These are phyloP conservation scores for Vachellia collinsii DNA, from an alignment of 306 rosid genomes.

Conservation along the genomic window DNA sequence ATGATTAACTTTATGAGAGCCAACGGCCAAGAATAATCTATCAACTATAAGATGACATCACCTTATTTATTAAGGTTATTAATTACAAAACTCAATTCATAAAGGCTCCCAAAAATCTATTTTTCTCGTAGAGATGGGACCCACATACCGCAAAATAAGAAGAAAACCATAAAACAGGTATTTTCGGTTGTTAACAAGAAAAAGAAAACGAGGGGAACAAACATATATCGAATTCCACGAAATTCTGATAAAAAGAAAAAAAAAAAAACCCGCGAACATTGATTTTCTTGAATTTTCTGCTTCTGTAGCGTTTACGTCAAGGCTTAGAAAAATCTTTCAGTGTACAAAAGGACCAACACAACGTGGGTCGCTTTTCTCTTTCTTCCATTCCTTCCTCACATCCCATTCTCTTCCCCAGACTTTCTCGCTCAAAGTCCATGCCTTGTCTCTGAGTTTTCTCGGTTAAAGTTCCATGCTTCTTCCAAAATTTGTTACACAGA, in stretches of 20 bases:
- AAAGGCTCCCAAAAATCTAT: neutral
- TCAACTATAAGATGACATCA: neutral
- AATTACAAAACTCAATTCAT: neutral
- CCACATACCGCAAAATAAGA: neutral
- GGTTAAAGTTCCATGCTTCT: conserved; percentile 40
- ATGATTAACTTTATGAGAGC: conserved; percentile 7
- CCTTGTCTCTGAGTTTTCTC: conserved; percentile 35
- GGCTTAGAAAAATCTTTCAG: conserved; percentile 43
- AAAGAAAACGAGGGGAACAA: neutral
- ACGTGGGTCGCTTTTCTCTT: conserved; percentile 34
- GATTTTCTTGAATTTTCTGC: neutral
- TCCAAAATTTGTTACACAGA: conserved; percentile 42
- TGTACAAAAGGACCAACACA: conserved; percentile 38
- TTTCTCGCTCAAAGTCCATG: conserved; percentile 29
- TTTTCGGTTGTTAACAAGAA: neutral
- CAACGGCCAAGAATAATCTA: neutral
- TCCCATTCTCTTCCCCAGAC: conserved; percentile 8
- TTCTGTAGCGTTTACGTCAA: conserved; percentile 74
- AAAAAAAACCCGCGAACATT: neutral
- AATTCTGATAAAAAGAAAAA: neutral
- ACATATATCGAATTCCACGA: neutral
- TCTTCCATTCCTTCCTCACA: conserved; percentile 39
- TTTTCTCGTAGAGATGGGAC: neutral
- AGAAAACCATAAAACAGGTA: neutral
- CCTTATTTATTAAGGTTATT: neutral